Evolutionary conservation across 2,329 filamentous ascomycete genomes (phyloP), one percentile per base, ranked within the genome.

Genomic region (Curvularia spicifera): DNA sequence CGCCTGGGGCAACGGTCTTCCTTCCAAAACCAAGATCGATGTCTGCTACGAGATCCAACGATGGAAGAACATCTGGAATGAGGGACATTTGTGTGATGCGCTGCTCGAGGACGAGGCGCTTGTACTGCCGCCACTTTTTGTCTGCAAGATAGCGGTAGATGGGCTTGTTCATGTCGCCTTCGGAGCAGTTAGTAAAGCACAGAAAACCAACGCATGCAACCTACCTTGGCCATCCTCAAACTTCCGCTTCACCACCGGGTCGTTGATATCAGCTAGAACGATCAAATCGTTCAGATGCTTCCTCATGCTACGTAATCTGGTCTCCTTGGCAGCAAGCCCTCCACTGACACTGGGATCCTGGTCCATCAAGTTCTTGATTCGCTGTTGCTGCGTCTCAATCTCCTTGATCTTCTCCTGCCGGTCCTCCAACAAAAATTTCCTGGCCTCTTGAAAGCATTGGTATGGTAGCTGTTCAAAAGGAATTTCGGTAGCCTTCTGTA

Each of bases 361-460:
- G 29, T 82, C 84, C 76, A 89, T 82, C 45, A 96, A 77, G 59
- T 83, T 82, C 54, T 85, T 84, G 72, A 99, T 90, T 76, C 89
- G 87, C 59, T 83, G 83, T 50, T 88, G 79, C 77, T 91, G 87
- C 28, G 78, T 82, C 50, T 85, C 80, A 57, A 99, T 94, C 71
- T 88, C 82, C 60, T 83, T 80, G 50, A 98, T 70, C 81, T 97
- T 98, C 78, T 94, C 86, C 65, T 88, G 82, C 40, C 94, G 87
- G 76, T 99, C 95, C 53, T 86, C 86, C 52, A 87, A 84, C 55
- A 99, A 82, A 48, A 98, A 79, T 75, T 92, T 91, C 63, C 93
- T 87, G 40, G 95, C 95, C 80, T 97, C 93, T 79, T 99, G 95
- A 81, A 98, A 99, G 79, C 91, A 95, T 83, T 98, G 94, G 80